Percentiles rank a stretch among this genome's conserved stretches.
Evolutionary conservation across 2,329 filamentous ascomycete species (phyloP).

Genomic region (Penicillium nordicum): DNA sequence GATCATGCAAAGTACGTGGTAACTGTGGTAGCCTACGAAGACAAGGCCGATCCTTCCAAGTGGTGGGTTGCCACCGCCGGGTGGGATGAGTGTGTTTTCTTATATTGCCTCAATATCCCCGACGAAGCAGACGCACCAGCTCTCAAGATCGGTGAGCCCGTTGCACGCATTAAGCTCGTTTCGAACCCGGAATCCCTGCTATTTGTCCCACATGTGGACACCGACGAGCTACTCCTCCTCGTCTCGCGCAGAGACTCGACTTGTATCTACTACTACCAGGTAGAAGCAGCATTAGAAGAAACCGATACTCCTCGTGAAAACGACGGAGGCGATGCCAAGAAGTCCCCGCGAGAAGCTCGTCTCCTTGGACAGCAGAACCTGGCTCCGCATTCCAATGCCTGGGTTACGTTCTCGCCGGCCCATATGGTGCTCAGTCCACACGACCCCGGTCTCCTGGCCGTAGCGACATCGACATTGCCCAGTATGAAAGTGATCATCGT

Average conservation of each 20-base stretch:
- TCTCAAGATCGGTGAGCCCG: slow-evolving; percentile 26
- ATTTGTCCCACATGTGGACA: slow-evolving; percentile 52
- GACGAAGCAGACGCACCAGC: slow-evolving; percentile 2
- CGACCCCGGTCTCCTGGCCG: slow-evolving; percentile 54
- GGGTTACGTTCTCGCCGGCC: slow-evolving; percentile 61
- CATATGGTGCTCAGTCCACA: slow-evolving; percentile 55
- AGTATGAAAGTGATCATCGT: slow-evolving; percentile 62
- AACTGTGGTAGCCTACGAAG: slow-evolving; percentile 44
- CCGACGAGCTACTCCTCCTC: slow-evolving; percentile 48
- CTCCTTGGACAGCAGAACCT: slow-evolving; percentile 58
- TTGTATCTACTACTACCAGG: slow-evolving; percentile 54
- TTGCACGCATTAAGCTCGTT: slow-evolving; percentile 30
- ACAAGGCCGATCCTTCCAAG: slow-evolving; percentile 24
- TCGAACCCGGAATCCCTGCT: slow-evolving; percentile 58
- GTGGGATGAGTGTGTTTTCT: slow-evolving; percentile 57
- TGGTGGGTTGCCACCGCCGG: slow-evolving; percentile 56
- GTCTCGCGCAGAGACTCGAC: slow-evolving; percentile 58
- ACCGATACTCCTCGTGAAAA: neutral
- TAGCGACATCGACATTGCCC: slow-evolving; percentile 59
- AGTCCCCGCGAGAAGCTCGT: slow-evolving; percentile 26
- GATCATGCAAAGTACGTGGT: slow-evolving; percentile 61
- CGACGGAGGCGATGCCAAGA: neutral
- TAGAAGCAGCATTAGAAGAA: slow-evolving; percentile 12
- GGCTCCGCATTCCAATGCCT: slow-evolving; percentile 61
- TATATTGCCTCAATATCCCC: slow-evolving; percentile 44